phyloP scores from a whole-genome alignment of 495 filamentous ascomycete species.

The Aspergillus wentii region DNA sequence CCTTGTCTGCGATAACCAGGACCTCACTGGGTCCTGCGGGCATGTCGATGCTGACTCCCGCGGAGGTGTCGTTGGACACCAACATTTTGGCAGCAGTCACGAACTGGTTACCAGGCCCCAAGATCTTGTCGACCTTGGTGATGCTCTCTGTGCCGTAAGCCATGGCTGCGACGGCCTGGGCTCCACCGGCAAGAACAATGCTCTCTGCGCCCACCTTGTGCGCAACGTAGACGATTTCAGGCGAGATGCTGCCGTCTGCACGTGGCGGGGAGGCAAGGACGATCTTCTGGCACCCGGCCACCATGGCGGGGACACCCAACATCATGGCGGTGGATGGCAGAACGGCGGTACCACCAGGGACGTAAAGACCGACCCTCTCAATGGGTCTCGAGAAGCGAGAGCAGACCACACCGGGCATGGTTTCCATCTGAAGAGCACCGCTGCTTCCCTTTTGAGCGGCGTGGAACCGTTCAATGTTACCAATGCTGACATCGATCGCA shows the following conservation, averaged over 20 bases:
- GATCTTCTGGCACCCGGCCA: slow-evolving; percentile 95
- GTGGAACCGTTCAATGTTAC: slow-evolving; percentile 93
- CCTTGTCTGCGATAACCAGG: slow-evolving; percentile 87
- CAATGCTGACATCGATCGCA: slow-evolving; percentile 89
- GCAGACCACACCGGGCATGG: slow-evolving; percentile 95
- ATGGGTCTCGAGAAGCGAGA: slow-evolving; percentile 90
- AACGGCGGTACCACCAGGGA: slow-evolving; percentile 93
- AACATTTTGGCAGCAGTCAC: slow-evolving; percentile 98
- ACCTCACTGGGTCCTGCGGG: slow-evolving; percentile 96
- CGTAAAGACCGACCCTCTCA: slow-evolving; percentile 89
- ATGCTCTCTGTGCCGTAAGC: slow-evolving; percentile 67
- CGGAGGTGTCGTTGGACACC: slow-evolving; percentile 92
- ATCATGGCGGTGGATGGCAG: slow-evolving; percentile 94
- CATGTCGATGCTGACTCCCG: slow-evolving; percentile 96
- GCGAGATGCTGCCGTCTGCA: slow-evolving; percentile 82
- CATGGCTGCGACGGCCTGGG: slow-evolving; percentile 84
- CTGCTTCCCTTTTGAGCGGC: slow-evolving; percentile 74
- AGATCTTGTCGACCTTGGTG: slow-evolving; percentile 96
- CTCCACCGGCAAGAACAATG: slow-evolving; percentile 92
- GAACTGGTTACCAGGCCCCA: slow-evolving; percentile 97
- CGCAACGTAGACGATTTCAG: slow-evolving; percentile 96
- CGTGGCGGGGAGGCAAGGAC: slow-evolving; percentile 89
- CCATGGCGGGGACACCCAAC: slow-evolving; percentile 95
- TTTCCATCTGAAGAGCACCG: slow-evolving; percentile 77
- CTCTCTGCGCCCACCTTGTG: slow-evolving; percentile 94